Evolutionary conservation across 768 basidiomycete genomes (phyloP).

Genomic region (Fomitopsis pulvina): DNA sequence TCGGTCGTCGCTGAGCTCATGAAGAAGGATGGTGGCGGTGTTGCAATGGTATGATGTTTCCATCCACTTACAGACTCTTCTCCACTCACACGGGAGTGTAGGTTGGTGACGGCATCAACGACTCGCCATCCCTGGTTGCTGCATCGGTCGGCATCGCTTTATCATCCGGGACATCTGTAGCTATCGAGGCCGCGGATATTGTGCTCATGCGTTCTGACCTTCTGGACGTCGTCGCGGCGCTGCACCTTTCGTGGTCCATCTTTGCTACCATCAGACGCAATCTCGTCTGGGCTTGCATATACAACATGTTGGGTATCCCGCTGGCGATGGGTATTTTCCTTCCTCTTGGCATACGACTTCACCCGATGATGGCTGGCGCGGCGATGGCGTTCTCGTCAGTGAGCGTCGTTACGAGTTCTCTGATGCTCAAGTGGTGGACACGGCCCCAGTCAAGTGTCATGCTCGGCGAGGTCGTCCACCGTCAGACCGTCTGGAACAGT

Average conservation of each 20-base stretch:
- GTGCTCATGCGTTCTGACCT: slow-evolving; percentile 97
- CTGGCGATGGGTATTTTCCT: slow-evolving; percentile 97
- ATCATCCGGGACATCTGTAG: slow-evolving; percentile 93
- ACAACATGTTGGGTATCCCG: slow-evolving; percentile 90
- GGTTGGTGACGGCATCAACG: slow-evolving; percentile 99
- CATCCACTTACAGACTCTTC: not conserved
- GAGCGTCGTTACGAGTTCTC: slow-evolving; percentile 86
- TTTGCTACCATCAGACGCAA: slow-evolving; percentile 90
- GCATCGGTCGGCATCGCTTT: slow-evolving; percentile 96
- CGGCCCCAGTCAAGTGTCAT: slow-evolving; percentile 65
- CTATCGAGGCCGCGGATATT: slow-evolving; percentile 96
- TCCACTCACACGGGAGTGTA: slow-evolving; percentile 22
- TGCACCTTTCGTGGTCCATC: slow-evolving; percentile 84
- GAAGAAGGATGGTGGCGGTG: slow-evolving; percentile 59
- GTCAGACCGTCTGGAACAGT: slow-evolving; percentile 34
- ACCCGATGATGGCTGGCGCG: slow-evolving; percentile 97
- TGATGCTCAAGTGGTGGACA: slow-evolving; percentile 82
- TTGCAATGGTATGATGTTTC: slow-evolving; percentile 74
- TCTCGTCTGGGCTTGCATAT: slow-evolving; percentile 93
- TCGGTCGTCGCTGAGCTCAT: slow-evolving; percentile 77
- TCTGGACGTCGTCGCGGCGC: slow-evolving; percentile 94
- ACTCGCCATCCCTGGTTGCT: slow-evolving; percentile 94
- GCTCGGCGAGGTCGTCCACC: slow-evolving; percentile 43
- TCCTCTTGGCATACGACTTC: slow-evolving; percentile 87
- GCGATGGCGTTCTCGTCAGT: slow-evolving; percentile 99